Percentiles rank a stretch among this genome's conserved stretches.
Evolutionary conservation across 2,329 filamentous ascomycete species (phyloP).

Genomic region (Cladosporium sp.): DNA sequence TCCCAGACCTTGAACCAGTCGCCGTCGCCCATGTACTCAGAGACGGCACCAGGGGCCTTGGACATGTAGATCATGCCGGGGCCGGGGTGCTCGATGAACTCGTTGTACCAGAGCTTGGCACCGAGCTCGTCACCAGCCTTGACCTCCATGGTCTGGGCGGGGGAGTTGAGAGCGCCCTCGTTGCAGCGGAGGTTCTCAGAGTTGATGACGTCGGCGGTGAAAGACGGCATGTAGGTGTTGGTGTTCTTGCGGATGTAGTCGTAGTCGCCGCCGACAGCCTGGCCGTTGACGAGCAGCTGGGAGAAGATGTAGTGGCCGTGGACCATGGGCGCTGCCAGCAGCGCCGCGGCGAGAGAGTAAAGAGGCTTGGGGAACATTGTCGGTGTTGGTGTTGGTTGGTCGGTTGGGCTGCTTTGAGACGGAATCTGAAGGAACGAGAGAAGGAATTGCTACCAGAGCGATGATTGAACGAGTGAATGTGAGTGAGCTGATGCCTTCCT

Average conservation of each 20-base stretch:
- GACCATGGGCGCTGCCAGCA: conserved; percentile 13
- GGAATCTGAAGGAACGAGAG: neutral
- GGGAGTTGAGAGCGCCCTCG: conserved; percentile 13
- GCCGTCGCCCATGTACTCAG: conserved; percentile 16
- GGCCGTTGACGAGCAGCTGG: conserved; percentile 18
- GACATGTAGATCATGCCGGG: conserved; percentile 20
- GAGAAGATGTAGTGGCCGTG: conserved; percentile 21
- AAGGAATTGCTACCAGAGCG: conserved; percentile 5
- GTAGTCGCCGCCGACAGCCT: conserved; percentile 16
- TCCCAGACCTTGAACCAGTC: conserved; percentile 22
- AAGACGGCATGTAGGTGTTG: conserved; percentile 18
- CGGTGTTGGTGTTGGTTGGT: neutral
- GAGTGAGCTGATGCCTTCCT: neutral
- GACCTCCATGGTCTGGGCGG: conserved; percentile 16
- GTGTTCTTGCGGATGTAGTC: conserved; percentile 20
- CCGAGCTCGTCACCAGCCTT: conserved; percentile 19
- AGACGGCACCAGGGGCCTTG: conserved; percentile 17
- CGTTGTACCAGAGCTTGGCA: conserved; percentile 16
- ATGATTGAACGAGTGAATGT: conserved; percentile 10
- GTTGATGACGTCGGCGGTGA: conserved; percentile 15
- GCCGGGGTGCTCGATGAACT: conserved; percentile 20
- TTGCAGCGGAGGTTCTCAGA: conserved; percentile 14
- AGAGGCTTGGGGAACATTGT: conserved; percentile 11
- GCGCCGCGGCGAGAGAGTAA: conserved; percentile 10
- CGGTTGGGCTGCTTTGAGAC: neutral